phyloP scores from a whole-genome alignment of 2,329 filamentous ascomycete genomes.

The Akanthomyces muscarius region DNA sequence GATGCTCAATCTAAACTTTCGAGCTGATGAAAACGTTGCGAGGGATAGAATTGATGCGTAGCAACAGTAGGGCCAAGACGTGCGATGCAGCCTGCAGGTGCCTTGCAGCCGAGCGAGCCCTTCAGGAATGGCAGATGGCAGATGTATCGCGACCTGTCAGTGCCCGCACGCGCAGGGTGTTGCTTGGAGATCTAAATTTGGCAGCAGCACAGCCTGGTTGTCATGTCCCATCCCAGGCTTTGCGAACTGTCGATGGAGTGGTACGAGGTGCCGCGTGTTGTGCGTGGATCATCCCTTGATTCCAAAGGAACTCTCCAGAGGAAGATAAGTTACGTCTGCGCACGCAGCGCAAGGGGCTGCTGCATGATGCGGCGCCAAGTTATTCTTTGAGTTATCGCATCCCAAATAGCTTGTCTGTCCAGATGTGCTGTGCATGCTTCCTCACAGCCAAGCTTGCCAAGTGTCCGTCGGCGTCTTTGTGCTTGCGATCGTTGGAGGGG shows the following conservation, averaged over 20 bases:
- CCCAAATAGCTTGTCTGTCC: background rate
- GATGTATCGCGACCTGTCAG: background rate
- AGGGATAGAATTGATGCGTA: background rate
- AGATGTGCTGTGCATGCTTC: background rate
- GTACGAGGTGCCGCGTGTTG: constrained; percentile 12
- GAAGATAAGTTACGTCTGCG: background rate
- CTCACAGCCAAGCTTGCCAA: background rate
- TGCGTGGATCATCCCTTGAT: constrained; percentile 7
- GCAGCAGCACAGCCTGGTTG: constrained; percentile 4
- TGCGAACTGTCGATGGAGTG: background rate
- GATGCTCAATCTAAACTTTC: background rate
- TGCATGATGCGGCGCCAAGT: background rate
- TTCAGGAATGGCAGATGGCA: background rate
- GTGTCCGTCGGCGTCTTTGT: background rate
- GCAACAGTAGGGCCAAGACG: background rate
- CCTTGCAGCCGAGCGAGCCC: background rate
- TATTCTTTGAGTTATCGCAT: background rate
- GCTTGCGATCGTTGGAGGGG: background rate
- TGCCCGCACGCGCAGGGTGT: background rate
- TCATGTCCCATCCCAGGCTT: background rate
- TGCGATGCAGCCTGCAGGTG: background rate
- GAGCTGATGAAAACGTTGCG: background rate
- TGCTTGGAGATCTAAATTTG: constrained; percentile 7
- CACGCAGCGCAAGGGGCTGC: background rate
- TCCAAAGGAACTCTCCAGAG: background rate